Evolutionary conservation across 2,329 filamentous ascomycete genomes (phyloP).

Genomic region (Hypoxylon rubiginosum): DNA sequence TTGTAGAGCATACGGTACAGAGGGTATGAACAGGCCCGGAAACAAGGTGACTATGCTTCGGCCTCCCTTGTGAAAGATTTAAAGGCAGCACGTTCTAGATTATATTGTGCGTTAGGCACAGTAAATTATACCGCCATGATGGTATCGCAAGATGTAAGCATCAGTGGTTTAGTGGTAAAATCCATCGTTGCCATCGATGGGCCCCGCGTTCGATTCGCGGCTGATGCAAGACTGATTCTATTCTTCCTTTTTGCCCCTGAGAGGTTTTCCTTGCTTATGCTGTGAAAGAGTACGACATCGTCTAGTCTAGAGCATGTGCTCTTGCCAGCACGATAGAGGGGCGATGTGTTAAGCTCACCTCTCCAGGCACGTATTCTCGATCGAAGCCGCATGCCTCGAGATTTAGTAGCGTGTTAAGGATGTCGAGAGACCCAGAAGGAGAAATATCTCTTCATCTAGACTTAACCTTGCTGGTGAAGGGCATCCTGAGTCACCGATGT

Average conservation of each 20-base stretch:
- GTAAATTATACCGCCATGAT: too few relatives aligned
- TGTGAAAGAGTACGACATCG: too few relatives aligned
- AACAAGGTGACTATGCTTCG: too few relatives aligned
- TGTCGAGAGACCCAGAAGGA: background rate
- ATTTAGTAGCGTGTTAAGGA: background rate
- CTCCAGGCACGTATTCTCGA: background rate
- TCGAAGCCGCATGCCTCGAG: background rate
- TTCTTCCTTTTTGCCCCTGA: background rate
- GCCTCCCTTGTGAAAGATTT: too few relatives aligned
- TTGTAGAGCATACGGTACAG: too few relatives aligned
- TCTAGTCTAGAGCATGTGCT: too few relatives aligned
- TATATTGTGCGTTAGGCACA: too few relatives aligned
- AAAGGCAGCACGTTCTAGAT: too few relatives aligned
- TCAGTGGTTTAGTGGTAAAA: conserved; percentile 67
- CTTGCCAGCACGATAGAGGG: too few relatives aligned
- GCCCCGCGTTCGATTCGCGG: conserved; percentile 63
- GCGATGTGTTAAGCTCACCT: background rate
- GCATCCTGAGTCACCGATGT: background rate
- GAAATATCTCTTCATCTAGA: too few relatives aligned
- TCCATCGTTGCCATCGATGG: conserved; percentile 67
- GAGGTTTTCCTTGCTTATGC: background rate
- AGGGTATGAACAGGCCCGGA: too few relatives aligned
- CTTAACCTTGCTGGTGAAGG: background rate
- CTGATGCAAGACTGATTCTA: conserved; percentile 50
- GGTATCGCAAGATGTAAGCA: too few relatives aligned